Conservation (phyloP, 768 basidiomycete genomes). For the Russula compacta region DNA sequence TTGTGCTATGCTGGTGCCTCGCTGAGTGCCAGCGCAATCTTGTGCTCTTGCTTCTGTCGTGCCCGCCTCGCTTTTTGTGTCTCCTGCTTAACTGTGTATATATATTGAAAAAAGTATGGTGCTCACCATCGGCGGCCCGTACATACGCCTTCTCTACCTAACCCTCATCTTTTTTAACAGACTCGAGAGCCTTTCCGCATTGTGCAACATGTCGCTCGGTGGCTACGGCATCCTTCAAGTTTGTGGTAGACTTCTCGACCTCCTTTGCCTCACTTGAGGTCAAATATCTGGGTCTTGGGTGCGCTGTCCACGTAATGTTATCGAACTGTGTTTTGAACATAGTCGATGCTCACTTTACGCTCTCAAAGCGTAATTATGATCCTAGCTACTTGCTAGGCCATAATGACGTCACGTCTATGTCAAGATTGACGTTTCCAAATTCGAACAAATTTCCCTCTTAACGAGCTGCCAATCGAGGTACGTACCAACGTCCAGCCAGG, state of each 20-base stretch:
- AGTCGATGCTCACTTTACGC: too few relatives aligned
- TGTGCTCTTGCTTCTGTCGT: slow-evolving; percentile 43
- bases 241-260: slow-evolving; percentile 37
- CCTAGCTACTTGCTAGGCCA: neutral
- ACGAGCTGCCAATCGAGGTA: neutral
- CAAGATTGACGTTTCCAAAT: neutral
- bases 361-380: too few relatives aligned
- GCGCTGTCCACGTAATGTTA: neutral
- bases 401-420: neutral
- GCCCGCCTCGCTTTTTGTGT: slow-evolving; percentile 39
- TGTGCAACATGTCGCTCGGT: slow-evolving; percentile 27
- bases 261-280: slow-evolving; percentile 21
- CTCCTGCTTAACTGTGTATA: slow-evolving; percentile 25
- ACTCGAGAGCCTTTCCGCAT: slow-evolving; percentile 37
- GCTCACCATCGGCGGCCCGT: neutral
- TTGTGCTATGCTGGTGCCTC: slow-evolving; percentile 36
- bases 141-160: slow-evolving; percentile 40
- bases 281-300: neutral
- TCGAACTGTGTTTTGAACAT: neutral
- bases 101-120: neutral
- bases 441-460: neutral
- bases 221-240: slow-evolving; percentile 37
- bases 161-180: slow-evolving; percentile 44
- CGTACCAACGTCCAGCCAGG: too few relatives aligned
- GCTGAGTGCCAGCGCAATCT: slow-evolving; percentile 40